Evolutionary conservation across 345 rosid genomes (phyloP), one percentile per base, ranked within the genome.

Genomic region (Tarenaya hassleriana): DNA sequence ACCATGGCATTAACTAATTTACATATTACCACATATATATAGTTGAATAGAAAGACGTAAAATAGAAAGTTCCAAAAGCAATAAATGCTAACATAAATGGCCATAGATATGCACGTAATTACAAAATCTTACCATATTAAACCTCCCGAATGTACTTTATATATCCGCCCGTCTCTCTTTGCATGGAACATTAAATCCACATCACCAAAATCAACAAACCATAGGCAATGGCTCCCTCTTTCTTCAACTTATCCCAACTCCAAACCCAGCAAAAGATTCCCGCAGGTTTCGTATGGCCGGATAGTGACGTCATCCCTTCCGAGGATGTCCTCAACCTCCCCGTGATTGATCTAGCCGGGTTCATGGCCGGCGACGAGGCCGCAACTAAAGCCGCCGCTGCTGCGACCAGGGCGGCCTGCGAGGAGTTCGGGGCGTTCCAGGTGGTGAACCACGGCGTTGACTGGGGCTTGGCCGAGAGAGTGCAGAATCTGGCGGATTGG

Each of bases 361-460:
- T 77, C 71, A 16, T 75, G 0, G 57, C 24, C 5, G 82, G 82
- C 3, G 73, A 80, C 10, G 72, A 58, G 37, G 49, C 33, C 11
- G 66, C 64, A 50, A 66, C 69, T 0, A 46, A 12, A 6, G 38
- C 32, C 32, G 79, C 79, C n/a, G 70, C 66, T 10, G 33, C 17
- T 18, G 18, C 56, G 13, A 60, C 75, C 16, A 62, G 60, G 49
- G 65, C 34, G 21, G 89, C 87, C 4, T 82, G 95, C 61, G 34
- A 56, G 60, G 61, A 47, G 20, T 89, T 79, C 50, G 90, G 95
- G 14, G 76, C 71, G 39, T 85, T 85, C 64, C 81, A 75, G 18
- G 90, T 85, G 48, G 66, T 69, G 51, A 82, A 82, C 60, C 89
- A 82, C 47, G 81, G 81, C 18, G 48, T 85, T 49, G 75, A 69